A percentile compares a stretch with the other conserved stretches of the same genome.
Conservation (phyloP, 176 grass and related monocot genomes). For the Rhynchospora tenuis region DNA sequence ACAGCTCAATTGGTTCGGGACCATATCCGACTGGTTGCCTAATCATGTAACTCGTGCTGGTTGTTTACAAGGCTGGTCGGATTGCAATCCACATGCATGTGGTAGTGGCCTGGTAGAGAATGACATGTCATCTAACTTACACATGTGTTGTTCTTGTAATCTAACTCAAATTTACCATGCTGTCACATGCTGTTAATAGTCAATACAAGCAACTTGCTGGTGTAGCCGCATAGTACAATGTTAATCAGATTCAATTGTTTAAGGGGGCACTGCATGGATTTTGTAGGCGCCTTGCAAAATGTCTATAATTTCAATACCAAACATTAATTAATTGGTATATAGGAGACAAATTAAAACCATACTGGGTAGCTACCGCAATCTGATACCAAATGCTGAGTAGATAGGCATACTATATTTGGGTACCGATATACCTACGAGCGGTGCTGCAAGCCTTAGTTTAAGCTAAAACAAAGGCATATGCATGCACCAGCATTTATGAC, state of each 20-base stretch:
- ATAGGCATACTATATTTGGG: background rate
- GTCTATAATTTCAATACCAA: background rate
- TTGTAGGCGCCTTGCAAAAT: background rate
- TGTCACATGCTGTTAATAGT: background rate
- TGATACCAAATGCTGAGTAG: background rate
- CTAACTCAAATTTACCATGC: background rate
- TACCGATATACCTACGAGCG: background rate
- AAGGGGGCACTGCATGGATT: background rate
- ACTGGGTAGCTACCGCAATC: background rate
- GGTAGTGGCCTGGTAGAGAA: slow-evolving; percentile 12
- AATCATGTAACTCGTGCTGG: slow-evolving; percentile 8
- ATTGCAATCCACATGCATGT: slow-evolving; percentile 23
- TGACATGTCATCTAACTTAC: slow-evolving; percentile 23
- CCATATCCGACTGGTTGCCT: slow-evolving; percentile 11
- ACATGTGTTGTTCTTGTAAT: slow-evolving; percentile 12
- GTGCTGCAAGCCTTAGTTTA: background rate
- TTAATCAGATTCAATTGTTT: background rate
- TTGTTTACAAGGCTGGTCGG: slow-evolving; percentile 12
- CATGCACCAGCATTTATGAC: background rate
- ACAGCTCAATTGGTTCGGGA: slow-evolving; percentile 11
- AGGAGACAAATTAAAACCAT: background rate
- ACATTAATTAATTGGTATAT: slow-evolving; percentile 1
- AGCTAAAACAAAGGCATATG: background rate
- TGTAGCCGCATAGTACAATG: background rate
- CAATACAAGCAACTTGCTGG: background rate